These are phyloP conservation scores for Dryas integrifolia DNA, from an alignment of 331 rosid genomes.

Conservation along the genomic window DNA sequence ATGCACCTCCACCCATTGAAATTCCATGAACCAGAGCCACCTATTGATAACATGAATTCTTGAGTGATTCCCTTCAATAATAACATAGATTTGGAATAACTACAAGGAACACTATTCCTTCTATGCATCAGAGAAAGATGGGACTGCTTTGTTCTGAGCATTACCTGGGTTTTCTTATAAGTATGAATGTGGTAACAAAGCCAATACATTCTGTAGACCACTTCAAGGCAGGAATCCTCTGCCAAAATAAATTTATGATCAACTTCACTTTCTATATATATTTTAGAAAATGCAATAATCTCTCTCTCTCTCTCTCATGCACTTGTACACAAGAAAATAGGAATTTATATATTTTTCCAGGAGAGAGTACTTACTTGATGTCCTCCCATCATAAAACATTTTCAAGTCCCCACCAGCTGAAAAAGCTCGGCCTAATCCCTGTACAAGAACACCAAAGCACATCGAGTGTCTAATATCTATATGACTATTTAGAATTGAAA, in stretches of 20 bases:
- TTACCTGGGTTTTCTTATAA: conserved; percentile 81
- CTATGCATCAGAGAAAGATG: background rate
- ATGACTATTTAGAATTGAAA: background rate
- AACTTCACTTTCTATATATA: background rate
- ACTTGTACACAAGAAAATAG: background rate
- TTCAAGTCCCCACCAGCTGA: conserved; percentile 93
- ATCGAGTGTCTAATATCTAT: background rate
- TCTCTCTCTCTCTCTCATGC: too few species aligned
- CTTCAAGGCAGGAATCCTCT: conserved; percentile 88
- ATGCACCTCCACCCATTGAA: conserved; percentile 97
- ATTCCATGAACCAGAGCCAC: conserved; percentile 88
- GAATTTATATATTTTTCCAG: background rate
- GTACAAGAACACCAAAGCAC: conserved; percentile 9
- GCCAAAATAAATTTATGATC: conserved; percentile 32
- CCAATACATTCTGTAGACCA: conserved; percentile 91
- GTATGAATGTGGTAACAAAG: conserved; percentile 83
- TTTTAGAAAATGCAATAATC: background rate
- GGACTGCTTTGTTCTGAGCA: conserved; percentile 13
- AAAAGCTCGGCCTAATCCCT: conserved; percentile 94
- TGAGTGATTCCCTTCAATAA: conserved; percentile 11
- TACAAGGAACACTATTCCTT: conserved; percentile 4
- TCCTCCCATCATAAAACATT: conserved; percentile 79
- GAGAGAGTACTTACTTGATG: conserved; percentile 41
- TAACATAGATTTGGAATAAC: conserved; percentile 1
- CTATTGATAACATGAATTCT: conserved; percentile 35